A percentile compares a stretch with the other conserved stretches of the same genome.
Evolutionary conservation across 208 protist genomes (phyloP).

Genomic region (Porcisia hertigi): DNA sequence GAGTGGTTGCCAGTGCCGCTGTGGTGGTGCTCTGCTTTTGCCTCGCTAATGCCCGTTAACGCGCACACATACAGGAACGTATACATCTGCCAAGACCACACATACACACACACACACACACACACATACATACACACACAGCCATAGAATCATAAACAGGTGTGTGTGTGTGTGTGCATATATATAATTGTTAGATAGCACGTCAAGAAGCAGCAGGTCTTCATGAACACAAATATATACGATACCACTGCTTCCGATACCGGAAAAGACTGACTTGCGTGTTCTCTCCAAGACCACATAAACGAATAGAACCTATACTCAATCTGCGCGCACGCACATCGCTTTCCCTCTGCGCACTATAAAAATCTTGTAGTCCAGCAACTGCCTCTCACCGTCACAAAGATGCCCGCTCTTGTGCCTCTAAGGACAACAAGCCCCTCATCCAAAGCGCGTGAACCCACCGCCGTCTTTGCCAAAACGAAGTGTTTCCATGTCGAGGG

Average conservation of each 20-base stretch:
- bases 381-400: background rate
- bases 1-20: background rate
- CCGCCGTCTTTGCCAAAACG: slow-evolving; percentile 36
- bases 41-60: too few relatives aligned
- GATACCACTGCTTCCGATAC: background rate
- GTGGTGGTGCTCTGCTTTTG: background rate
- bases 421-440: background rate
- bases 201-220: background rate
- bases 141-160: background rate
- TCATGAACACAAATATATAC: background rate
- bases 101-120: background rate
- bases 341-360: background rate
- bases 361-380: background rate
- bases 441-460: background rate
- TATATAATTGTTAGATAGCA: background rate
- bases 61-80: too few relatives aligned
- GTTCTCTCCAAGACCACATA: background rate
- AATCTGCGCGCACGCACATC: background rate
- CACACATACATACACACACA: background rate
- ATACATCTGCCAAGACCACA: background rate
- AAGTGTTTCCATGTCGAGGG: slow-evolving; percentile 41
- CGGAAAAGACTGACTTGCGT: background rate
- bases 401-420: background rate
- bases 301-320: background rate
- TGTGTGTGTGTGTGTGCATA: too few relatives aligned